Evolutionary conservation across 257 asterid genomes (phyloP), one percentile per base, ranked within the genome.

Genomic region (Lycium barbarum): DNA sequence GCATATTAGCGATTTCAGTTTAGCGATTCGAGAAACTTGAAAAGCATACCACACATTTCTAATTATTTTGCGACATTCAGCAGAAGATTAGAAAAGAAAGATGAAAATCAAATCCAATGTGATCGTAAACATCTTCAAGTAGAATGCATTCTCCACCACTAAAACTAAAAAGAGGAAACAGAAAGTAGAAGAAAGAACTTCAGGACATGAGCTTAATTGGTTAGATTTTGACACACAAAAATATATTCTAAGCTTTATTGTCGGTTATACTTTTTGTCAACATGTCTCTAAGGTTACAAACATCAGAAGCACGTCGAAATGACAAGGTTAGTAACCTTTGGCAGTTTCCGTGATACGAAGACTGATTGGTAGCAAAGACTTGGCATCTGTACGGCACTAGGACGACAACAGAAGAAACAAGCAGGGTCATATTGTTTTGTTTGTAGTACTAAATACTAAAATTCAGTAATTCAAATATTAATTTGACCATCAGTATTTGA

Each of bases 361-460:
- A 26, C n/a, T 18, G 63, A 55, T 55, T 14, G 62, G 62, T 55
- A 55, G 14, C 20, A 55, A 55, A 55, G 18, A 13, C 62, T 57
- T 57, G 20, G 62, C 45, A 40, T 11, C 17, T 83, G 89, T 74
- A 81, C 17, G 82, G 84, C 84, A 81, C 20, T 74, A 65, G 83
- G 86, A 84, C 84, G 84, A 87, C 84, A 84, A 71, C 51, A 74
- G 3, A 11, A 38, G 65, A 57, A 14, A 74, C 65, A 68, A 18
- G 12, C 14, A n/a, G 49, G 38, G 36, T 47, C 61, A n/a, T 54
- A 83, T 36, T 86, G 86, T 54, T 54, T 49, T 79, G 79, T 12
- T 72, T 26, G 33, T 26, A 26, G 33, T 26, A 26, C 33, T 26
- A 26, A 26, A 26, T 26, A 26, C 33, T 26, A 6, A 74, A 79